These are phyloP conservation scores for Forsythia viridissima DNA, from an alignment of 257 asterid genomes.

Conservation along the genomic window DNA sequence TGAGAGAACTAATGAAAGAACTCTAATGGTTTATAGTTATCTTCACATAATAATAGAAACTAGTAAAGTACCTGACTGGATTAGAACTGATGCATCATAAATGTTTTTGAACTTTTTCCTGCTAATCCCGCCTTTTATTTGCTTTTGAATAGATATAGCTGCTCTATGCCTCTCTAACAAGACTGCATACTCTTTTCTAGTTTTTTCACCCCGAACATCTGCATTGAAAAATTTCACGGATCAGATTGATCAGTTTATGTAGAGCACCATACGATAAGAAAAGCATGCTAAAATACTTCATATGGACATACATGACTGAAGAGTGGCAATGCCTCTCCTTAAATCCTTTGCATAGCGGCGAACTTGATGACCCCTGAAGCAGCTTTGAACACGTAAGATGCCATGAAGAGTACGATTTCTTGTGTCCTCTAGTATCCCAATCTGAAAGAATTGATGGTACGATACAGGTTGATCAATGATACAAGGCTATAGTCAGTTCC, in stretches of 20 bases:
- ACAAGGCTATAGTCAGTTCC: not conserved
- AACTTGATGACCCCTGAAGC: conserved; percentile 96
- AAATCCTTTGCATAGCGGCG: conserved; percentile 61
- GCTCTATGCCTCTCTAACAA: conserved; percentile 67
- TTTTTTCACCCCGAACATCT: conserved; percentile 84
- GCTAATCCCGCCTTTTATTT: conserved; percentile 52
- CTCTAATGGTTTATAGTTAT: not conserved
- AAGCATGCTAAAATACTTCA: conserved; percentile 9
- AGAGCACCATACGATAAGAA: not conserved
- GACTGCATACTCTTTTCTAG: conserved; percentile 72
- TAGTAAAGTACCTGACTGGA: conserved; percentile 76
- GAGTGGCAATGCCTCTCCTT: conserved; percentile 60
- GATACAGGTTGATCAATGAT: conserved; percentile 5
- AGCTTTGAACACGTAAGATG: conserved; percentile 91
- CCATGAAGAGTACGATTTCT: conserved; percentile 93
- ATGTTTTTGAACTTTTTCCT: conserved; percentile 48
- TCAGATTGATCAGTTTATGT: conserved; percentile 15
- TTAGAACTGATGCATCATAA: conserved; percentile 58
- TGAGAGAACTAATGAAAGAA: not conserved
- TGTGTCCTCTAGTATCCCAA: conserved; percentile 96
- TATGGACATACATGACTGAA: conserved; percentile 73
- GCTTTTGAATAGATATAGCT: conserved; percentile 78
- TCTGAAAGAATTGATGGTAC: conserved; percentile 40
- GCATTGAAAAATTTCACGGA: conserved; percentile 34
- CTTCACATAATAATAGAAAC: conserved; percentile 8